Percentiles rank a stretch among this genome's conserved stretches.
Evolutionary conservation across 2,329 filamentous ascomycete species (phyloP).

Genomic region (Westerdykella sp.): DNA sequence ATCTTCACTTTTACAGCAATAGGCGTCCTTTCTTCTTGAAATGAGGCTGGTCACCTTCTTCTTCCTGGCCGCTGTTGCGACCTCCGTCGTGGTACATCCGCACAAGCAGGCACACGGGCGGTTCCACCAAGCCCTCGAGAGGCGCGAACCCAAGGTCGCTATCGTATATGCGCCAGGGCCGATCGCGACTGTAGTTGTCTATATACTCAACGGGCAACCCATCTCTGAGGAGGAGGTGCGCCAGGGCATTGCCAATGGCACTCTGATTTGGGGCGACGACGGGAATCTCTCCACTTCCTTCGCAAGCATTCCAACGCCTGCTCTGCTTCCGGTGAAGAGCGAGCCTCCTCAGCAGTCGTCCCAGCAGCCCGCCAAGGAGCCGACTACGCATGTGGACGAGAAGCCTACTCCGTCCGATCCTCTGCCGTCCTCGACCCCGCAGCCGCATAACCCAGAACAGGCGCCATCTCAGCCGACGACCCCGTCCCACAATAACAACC

Average conservation of each 20-base stretch:
- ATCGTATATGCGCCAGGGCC: conserved; percentile 48
- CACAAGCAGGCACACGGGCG: conserved; percentile 45
- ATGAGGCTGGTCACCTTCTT: conserved; percentile 36
- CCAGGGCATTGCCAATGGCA: conserved; percentile 63
- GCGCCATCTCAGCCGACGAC: conserved; percentile 14
- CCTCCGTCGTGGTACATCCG: conserved; percentile 51
- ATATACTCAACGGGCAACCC: conserved; percentile 60
- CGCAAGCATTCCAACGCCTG: background rate
- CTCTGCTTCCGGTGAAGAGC: conserved; percentile 11
- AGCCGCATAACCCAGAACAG: conserved; percentile 2
- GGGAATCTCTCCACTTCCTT: conserved; percentile 41
- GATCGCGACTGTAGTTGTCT: conserved; percentile 60
- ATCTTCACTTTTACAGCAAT: conserved; percentile 1
- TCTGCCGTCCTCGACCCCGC: conserved; percentile 18
- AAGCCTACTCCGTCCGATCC: conserved; percentile 17
- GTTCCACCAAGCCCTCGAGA: conserved; percentile 24
- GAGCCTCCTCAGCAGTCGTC: conserved; percentile 21
- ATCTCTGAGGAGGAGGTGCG: conserved; percentile 61
- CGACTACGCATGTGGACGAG: conserved; percentile 13
- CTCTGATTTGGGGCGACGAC: conserved; percentile 58
- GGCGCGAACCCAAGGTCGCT: conserved; percentile 47
- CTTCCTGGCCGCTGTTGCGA: conserved; percentile 39
- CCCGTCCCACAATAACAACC: conserved; percentile 12
- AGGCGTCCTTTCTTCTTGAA: conserved; percentile 6
- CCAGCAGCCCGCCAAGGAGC: conserved; percentile 3